Conservation (phyloP, 164 flowering plant species). For the Nymphaea thermarum region DNA sequence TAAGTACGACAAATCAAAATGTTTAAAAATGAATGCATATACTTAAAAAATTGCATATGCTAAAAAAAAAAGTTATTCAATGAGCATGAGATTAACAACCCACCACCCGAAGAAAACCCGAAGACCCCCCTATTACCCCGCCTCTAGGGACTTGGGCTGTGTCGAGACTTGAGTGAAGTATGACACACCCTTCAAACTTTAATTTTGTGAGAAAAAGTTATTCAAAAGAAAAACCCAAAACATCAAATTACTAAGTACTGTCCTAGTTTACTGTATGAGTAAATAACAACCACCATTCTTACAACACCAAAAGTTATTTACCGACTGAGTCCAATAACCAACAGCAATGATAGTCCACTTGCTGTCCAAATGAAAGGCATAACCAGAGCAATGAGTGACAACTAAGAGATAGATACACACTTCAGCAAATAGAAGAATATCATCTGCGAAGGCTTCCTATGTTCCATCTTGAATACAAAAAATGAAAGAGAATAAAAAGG, state of each 20-base stretch:
- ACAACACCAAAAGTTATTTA: not conserved
- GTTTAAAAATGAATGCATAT: not conserved
- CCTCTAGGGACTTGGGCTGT: no score
- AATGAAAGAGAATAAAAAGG: not conserved
- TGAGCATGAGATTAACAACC: no score
- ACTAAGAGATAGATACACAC: slow-evolving; percentile 15
- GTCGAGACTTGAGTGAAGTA: no score
- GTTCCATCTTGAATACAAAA: slow-evolving; percentile 44
- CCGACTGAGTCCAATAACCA: not conserved
- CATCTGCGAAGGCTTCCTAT: slow-evolving; percentile 74
- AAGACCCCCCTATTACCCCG: no score
- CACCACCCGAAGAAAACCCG: no score
- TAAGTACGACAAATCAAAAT: not conserved
- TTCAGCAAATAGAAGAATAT: slow-evolving; percentile 62
- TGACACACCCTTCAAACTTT: no score
- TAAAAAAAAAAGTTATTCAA: not conserved
- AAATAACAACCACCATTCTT: not conserved
- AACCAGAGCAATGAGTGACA: not conserved
- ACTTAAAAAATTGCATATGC: not conserved
- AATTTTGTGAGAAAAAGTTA: no score
- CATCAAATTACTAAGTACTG: no score
- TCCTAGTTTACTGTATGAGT: not conserved
- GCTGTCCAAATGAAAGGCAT: not conserved
- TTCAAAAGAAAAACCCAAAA: not conserved
- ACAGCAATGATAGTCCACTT: not conserved